Evolutionary conservation across 192 early-diverging fungal species (phyloP).

Genomic region (Podila clonocystis): DNA sequence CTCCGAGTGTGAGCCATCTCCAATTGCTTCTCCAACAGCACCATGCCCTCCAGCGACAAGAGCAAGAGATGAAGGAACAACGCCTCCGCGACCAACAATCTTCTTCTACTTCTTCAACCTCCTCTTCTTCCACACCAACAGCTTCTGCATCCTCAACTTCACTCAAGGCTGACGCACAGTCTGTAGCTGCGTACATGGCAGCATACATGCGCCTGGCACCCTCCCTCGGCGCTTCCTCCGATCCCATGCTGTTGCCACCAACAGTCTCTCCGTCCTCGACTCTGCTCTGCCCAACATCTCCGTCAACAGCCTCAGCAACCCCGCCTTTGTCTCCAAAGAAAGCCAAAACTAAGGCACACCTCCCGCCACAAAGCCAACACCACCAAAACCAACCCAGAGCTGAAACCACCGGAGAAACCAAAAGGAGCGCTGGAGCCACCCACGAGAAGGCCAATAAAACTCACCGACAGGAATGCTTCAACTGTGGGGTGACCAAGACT

Average conservation of each 20-base stretch:
- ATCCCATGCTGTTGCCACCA: not conserved
- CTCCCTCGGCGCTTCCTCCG: not conserved
- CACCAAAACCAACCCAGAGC: not conserved
- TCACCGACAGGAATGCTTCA: conserved; percentile 63
- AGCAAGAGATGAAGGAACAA: conserved; percentile 19
- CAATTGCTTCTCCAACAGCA: conserved; percentile 46
- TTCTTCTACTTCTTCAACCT: not conserved
- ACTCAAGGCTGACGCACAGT: conserved; percentile 42
- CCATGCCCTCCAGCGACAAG: conserved; percentile 35
- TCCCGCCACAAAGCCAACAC: not conserved
- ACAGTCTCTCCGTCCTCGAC: not conserved
- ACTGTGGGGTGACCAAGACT: conserved; percentile 85
- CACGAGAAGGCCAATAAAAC: not conserved
- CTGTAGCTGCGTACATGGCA: conserved; percentile 48
- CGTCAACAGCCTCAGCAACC: not conserved
- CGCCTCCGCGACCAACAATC: conserved; percentile 4
- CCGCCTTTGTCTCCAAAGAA: not conserved
- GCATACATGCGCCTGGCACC: conserved; percentile 22
- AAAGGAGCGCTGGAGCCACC: not conserved
- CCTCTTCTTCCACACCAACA: not conserved
- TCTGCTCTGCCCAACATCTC: not conserved
- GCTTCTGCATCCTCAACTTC: not conserved
- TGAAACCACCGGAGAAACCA: not conserved
- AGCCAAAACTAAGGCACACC: not conserved
- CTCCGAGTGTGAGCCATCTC: conserved; percentile 22